Evolutionary conservation across 2,329 filamentous ascomycete species (phyloP).

Genomic region (Aspergillus cejpii): DNA sequence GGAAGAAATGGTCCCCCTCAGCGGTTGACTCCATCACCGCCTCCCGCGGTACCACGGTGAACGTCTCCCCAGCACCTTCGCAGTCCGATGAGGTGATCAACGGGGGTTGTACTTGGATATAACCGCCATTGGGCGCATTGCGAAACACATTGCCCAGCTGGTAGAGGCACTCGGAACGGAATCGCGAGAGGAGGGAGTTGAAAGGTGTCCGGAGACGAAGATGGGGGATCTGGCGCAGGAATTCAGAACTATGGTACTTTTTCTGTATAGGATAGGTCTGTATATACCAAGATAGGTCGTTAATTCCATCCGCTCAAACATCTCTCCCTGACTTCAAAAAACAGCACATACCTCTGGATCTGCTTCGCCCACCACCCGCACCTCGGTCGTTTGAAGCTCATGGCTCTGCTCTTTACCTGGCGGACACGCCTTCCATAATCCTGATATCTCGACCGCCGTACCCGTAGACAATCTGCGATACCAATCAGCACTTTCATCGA

Average conservation of each 20-base stretch:
- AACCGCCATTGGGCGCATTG: constrained; percentile 52
- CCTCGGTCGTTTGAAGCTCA: constrained; percentile 68
- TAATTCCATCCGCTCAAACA: not conserved
- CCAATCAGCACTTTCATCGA: not conserved
- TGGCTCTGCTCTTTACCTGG: constrained; percentile 62
- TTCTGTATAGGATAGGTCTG: constrained; percentile 92
- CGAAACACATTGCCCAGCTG: constrained; percentile 70
- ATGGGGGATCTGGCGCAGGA: constrained; percentile 80
- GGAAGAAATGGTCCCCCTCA: constrained; percentile 62
- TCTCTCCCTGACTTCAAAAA: no score
- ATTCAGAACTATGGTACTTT: constrained; percentile 88
- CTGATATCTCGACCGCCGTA: constrained; percentile 68
- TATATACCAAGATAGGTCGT: not conserved
- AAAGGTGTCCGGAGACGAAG: constrained; percentile 73
- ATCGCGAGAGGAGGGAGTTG: constrained; percentile 70
- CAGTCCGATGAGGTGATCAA: constrained; percentile 96
- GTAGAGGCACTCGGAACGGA: constrained; percentile 73
- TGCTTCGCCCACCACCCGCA: constrained; percentile 67
- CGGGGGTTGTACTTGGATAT: constrained; percentile 71
- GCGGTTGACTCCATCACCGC: constrained; percentile 22
- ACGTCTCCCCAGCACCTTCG: constrained; percentile 92
- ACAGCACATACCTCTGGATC: constrained; percentile 72
- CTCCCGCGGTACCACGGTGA: constrained; percentile 56
- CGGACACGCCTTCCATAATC: constrained; percentile 67
- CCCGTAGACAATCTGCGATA: constrained; percentile 67